Evolutionary conservation across 2,329 filamentous ascomycete species (phyloP).

Genomic region (Byssothecium circinans): DNA sequence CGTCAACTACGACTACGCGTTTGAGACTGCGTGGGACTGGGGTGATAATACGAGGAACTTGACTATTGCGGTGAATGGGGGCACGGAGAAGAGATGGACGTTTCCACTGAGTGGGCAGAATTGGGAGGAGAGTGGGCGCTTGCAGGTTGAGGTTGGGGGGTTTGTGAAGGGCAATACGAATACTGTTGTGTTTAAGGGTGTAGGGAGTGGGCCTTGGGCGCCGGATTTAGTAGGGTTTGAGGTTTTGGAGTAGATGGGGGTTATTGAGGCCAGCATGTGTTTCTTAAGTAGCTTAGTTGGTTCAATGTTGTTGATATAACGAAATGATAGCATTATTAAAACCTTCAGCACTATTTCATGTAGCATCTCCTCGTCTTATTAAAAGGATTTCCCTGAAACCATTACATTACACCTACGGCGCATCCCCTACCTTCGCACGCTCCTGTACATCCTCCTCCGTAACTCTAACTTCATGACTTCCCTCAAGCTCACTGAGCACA

Average conservation of each 20-base stretch:
- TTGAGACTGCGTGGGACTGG: conserved; percentile 38
- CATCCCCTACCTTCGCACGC: conserved; percentile 10
- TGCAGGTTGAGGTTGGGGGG: conserved; percentile 31
- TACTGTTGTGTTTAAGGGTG: conserved; percentile 19
- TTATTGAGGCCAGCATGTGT: too few relatives aligned
- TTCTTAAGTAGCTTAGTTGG: too few relatives aligned
- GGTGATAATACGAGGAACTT: conserved; percentile 43
- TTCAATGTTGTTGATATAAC: too few relatives aligned
- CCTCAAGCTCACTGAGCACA: conserved; percentile 34
- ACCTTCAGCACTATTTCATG: too few relatives aligned
- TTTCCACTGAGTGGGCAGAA: conserved; percentile 47
- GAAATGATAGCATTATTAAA: too few relatives aligned
- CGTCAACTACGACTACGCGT: conserved; percentile 44
- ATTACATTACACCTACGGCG: neutral
- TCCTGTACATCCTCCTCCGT: conserved; percentile 18
- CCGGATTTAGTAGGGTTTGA: conserved; percentile 37
- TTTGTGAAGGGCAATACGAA: conserved; percentile 28
- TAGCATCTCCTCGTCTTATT: too few relatives aligned
- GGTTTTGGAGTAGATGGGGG: conserved; percentile 13
- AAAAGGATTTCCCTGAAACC: too few relatives aligned
- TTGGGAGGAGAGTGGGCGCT: conserved; percentile 38
- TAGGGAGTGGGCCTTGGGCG: conserved; percentile 9
- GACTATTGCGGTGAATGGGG: conserved; percentile 44
- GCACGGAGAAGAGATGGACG: conserved; percentile 35
- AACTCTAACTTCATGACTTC: conserved; percentile 32